phyloP scores from a whole-genome alignment of 2,329 filamentous ascomycete genomes.

The Amylocarpus encephaloides region DNA sequence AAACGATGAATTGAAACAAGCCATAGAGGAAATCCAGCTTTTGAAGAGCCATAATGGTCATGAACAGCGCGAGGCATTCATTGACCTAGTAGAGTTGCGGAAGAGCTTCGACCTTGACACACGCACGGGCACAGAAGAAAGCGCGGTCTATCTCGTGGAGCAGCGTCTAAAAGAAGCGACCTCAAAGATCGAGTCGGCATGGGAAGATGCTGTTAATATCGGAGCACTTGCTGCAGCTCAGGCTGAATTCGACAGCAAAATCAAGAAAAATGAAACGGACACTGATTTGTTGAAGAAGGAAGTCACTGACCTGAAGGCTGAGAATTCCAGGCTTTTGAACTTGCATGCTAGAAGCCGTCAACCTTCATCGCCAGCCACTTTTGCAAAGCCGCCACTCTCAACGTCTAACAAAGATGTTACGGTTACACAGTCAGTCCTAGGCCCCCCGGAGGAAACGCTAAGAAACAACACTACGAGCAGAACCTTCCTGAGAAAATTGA shows the following conservation, averaged over 20 bases:
- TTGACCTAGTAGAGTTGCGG: neutral
- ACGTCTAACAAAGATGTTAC: neutral
- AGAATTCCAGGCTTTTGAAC: neutral
- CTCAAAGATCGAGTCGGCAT: neutral
- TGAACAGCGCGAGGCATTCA: too few relatives aligned
- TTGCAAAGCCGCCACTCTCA: too few relatives aligned
- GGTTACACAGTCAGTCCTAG: neutral
- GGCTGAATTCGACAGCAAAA: neutral
- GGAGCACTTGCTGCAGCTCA: neutral
- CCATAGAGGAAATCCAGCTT: neutral
- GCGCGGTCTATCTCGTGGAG: neutral
- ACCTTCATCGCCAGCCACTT: too few relatives aligned
- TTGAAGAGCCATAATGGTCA: neutral
- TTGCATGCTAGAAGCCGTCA: neutral
- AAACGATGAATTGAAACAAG: neutral
- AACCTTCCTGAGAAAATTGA: neutral
- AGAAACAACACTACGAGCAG: neutral
- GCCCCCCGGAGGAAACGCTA: neutral
- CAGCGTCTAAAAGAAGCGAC: conserved; percentile 4
- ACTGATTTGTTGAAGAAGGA: neutral
- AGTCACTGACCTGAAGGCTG: neutral
- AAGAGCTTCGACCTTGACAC: neutral
- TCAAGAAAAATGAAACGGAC: neutral
- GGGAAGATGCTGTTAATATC: neutral
- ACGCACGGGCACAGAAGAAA: neutral